phyloP scores from a whole-genome alignment of 768 basidiomycete genomes.

The Mycena filopes region DNA sequence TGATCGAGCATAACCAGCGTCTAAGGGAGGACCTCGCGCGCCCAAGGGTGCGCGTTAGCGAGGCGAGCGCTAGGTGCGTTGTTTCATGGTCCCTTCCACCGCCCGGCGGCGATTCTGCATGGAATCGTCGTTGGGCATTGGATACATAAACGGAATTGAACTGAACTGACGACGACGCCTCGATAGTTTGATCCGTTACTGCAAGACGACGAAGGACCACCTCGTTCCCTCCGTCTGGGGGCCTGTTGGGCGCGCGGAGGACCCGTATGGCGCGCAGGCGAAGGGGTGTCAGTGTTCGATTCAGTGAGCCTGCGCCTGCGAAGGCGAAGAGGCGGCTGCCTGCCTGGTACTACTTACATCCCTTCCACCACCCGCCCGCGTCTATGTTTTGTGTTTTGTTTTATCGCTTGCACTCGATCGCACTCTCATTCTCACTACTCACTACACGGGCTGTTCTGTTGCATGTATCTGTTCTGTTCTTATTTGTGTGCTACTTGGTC shows the following conservation, averaged over 20 bases:
- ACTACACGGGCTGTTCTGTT: slow-evolving; percentile 2
- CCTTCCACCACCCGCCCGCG: too few species aligned
- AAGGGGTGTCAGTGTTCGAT: slow-evolving; percentile 64
- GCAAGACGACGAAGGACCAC: slow-evolving; percentile 48
- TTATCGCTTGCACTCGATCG: too few species aligned
- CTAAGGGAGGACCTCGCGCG: slow-evolving; percentile 89
- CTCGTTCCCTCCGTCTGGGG: slow-evolving; percentile 98
- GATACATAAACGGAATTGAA: too few species aligned
- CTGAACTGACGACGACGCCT: not conserved
- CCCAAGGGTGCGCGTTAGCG: slow-evolving; percentile 89
- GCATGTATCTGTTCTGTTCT: slow-evolving; percentile 5
- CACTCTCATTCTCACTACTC: too few species aligned
- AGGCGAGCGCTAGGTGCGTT: slow-evolving; percentile 88
- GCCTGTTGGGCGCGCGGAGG: slow-evolving; percentile 85
- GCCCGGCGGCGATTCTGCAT: too few species aligned
- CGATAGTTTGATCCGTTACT: slow-evolving; percentile 90
- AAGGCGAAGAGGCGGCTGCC: too few species aligned
- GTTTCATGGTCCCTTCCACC: not conserved
- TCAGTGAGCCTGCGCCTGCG: slow-evolving; percentile 53
- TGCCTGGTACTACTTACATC: too few species aligned
- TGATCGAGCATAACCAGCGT: slow-evolving; percentile 94
- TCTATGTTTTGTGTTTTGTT: too few species aligned
- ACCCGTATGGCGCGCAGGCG: slow-evolving; percentile 87
- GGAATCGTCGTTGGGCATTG: too few species aligned
- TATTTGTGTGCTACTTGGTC: not conserved